Percentiles rank a stretch among this genome's conserved stretches.
phyloP scores from a whole-genome alignment of 1,284 basidiomycete species.

The Limonomyces culmigenus region DNA sequence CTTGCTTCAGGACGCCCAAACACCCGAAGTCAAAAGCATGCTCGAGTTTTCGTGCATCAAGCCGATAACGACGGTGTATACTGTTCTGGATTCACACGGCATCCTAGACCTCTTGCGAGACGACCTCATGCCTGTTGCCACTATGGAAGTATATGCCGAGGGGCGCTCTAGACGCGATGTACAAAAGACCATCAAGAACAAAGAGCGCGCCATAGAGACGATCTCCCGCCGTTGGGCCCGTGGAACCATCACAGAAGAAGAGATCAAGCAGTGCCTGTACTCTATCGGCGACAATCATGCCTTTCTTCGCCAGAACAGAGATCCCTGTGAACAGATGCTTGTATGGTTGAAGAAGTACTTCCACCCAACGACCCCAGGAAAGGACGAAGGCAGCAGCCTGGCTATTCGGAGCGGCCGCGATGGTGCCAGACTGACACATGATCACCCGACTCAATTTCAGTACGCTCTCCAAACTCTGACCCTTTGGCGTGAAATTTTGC shows the following conservation, averaged over 20 bases:
- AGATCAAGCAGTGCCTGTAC: constrained; percentile 59
- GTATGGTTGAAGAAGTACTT: constrained; percentile 55
- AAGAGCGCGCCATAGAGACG: constrained; percentile 65
- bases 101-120: constrained; percentile 54
- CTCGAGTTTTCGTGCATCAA: constrained; percentile 58
- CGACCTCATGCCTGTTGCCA: constrained; percentile 51
- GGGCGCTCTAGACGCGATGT: constrained; percentile 53
- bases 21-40: constrained; percentile 56
- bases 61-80: constrained; percentile 57
- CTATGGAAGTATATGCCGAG: constrained; percentile 62
- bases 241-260: constrained; percentile 38
- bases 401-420: constrained; percentile 63
- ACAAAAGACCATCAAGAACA: constrained; percentile 62
- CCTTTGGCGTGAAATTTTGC: constrained; percentile 66
- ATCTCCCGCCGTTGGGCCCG: constrained; percentile 46
- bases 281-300: constrained; percentile 76
- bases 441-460: constrained; percentile 66
- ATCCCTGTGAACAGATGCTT: constrained; percentile 73
- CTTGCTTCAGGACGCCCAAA: constrained; percentile 70
- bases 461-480: constrained; percentile 73
- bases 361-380: constrained; percentile 41
- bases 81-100: constrained; percentile 40
- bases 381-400: constrained; percentile 42
- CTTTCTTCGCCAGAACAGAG: constrained; percentile 64
- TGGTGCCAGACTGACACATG: constrained; percentile 64